These are phyloP conservation scores for Kluyveromyces starmeri DNA, from an alignment of 805 yeast species.

Conservation along the genomic window DNA sequence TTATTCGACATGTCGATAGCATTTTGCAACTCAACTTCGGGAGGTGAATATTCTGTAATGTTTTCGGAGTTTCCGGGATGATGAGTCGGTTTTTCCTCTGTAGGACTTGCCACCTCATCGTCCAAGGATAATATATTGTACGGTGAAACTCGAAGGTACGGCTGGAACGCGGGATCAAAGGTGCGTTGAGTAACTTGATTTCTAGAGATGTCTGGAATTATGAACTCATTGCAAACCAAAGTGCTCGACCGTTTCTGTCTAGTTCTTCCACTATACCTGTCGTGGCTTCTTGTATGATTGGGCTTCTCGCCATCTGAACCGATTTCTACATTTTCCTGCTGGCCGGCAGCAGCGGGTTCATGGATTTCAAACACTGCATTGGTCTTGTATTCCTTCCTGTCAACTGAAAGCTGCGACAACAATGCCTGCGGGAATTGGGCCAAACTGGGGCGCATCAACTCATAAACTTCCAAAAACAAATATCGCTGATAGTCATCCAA, in stretches of 20 bases:
- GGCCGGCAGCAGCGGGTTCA: not conserved
- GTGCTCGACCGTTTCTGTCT: not conserved
- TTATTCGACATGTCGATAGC: not conserved
- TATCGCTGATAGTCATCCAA: constrained; percentile 28
- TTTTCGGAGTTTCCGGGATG: no score
- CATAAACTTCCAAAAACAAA: constrained; percentile 11
- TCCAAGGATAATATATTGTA: constrained; percentile 2
- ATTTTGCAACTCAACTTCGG: not conserved
- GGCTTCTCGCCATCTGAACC: not conserved
- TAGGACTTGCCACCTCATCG: not conserved
- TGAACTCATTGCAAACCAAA: constrained; percentile 2
- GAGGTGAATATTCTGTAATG: not conserved
- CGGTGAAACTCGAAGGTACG: constrained; percentile 1
- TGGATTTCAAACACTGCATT: constrained; percentile 1
- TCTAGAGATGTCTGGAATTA: constrained; percentile 2
- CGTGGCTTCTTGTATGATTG: not conserved
- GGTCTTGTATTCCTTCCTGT: constrained; percentile 4
- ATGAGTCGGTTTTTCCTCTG: not conserved
- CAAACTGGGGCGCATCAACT: not conserved
- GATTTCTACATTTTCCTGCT: not conserved
- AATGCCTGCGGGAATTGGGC: constrained; percentile 2
- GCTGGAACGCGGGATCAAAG: constrained; percentile 2
- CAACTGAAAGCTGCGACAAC: constrained; percentile 1
- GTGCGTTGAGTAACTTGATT: constrained; percentile 2
- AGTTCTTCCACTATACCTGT: not conserved